Evolutionary conservation across 306 rosid genomes (phyloP).

Genomic region (Rosa multiflora): DNA sequence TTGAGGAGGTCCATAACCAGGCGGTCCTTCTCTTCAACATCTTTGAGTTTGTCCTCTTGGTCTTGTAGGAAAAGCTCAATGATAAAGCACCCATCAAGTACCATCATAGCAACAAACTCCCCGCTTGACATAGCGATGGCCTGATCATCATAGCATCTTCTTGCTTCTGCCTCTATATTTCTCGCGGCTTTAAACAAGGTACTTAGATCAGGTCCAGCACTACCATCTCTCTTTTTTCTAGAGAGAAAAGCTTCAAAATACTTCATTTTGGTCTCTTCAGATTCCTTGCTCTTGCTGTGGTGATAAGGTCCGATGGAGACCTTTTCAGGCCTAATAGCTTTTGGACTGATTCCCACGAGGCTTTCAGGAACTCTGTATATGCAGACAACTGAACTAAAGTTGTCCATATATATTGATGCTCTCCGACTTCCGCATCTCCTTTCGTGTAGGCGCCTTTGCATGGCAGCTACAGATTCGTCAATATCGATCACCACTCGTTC

Average conservation of each 20-base stretch:
- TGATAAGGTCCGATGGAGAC: not conserved
- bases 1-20: not conserved
- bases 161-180: not conserved
- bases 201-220: not conserved
- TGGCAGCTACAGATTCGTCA: not conserved
- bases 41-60: too few species aligned
- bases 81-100: conserved; percentile 6
- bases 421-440: not conserved
- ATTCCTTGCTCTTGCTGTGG: not conserved
- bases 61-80: not conserved
- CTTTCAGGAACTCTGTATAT: conserved; percentile 5
- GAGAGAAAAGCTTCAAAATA: not conserved
- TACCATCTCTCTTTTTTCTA: not conserved
- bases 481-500: not conserved
- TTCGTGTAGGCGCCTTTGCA: not conserved
- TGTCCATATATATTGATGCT: not conserved
- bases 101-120: not conserved
- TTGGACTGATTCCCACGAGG: not conserved
- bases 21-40: too few species aligned
- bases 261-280: not conserved
- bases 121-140: not conserved
- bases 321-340: not conserved
- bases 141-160: not conserved
- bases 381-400: not conserved
- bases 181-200: not conserved